Percentiles rank a stretch among this genome's conserved stretches.
Conservation (phyloP, 2,329 filamentous ascomycete species). For the Aspergillus terreus region DNA sequence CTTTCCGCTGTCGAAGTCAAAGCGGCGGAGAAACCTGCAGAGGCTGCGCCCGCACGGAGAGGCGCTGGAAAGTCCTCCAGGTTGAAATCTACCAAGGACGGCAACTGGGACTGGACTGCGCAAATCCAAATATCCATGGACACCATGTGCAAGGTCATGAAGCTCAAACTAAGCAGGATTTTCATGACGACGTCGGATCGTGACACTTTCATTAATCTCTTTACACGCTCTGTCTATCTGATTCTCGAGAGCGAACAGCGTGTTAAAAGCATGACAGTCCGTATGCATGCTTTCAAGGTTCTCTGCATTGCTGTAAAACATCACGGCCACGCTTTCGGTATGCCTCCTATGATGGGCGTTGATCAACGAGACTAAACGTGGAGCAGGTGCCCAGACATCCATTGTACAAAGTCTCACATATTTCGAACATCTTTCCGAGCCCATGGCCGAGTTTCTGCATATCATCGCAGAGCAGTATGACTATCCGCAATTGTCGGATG, state of each 20-base stretch:
- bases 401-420: conserved; percentile 98
- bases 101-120: conserved; percentile 79
- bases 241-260: conserved; percentile 91
- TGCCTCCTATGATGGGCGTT: not conserved
- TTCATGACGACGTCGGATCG: conserved; percentile 95
- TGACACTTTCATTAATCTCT: conserved; percentile 87
- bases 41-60: conserved; percentile 66
- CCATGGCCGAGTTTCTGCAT: conserved; percentile 97
- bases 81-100: conserved; percentile 66
- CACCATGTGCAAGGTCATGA: conserved; percentile 92
- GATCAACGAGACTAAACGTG: conserved; percentile 16
- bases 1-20: conserved; percentile 92
- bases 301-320: conserved; percentile 96
- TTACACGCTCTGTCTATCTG: conserved; percentile 90
- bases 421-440: conserved; percentile 97
- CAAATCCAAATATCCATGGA: conserved; percentile 88
- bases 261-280: conserved; percentile 80
- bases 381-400: conserved; percentile 83
- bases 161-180: conserved; percentile 84
- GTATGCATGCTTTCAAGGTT: conserved; percentile 97
- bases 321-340: conserved; percentile 93
- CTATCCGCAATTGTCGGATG: conserved; percentile 89
- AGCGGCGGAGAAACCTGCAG: conserved; percentile 80
- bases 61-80: conserved; percentile 74
- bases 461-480: conserved; percentile 97